Evolutionary conservation across 2,329 filamentous ascomycete genomes (phyloP).

Genomic region (Talaromyces sp.): DNA sequence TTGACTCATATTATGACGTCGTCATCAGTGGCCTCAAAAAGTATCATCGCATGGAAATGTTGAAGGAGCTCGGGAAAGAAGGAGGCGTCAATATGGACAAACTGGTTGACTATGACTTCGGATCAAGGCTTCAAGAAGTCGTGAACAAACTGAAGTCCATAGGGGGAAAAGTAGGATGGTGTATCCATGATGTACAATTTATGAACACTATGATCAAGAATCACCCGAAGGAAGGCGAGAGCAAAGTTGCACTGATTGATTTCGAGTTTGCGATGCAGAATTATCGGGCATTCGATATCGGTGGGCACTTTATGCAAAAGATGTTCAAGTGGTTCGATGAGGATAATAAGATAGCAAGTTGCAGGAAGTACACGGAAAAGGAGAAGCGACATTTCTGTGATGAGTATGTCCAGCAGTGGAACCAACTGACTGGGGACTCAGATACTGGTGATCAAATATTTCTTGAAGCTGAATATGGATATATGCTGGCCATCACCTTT

Average conservation of each 20-base stretch:
- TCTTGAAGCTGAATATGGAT: slow-evolving; percentile 23
- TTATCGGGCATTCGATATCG: slow-evolving; percentile 25
- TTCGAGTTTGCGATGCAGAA: slow-evolving; percentile 28
- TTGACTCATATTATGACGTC: slow-evolving; percentile 11
- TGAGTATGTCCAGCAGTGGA: slow-evolving; percentile 26
- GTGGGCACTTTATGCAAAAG: slow-evolving; percentile 28
- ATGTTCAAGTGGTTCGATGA: slow-evolving; percentile 29
- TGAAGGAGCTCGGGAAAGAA: slow-evolving; percentile 21
- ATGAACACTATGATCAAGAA: slow-evolving; percentile 27
- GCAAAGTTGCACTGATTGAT: slow-evolving; percentile 22
- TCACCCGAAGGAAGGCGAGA: slow-evolving; percentile 16
- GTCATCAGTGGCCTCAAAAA: slow-evolving; percentile 11
- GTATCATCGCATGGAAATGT: slow-evolving; percentile 21
- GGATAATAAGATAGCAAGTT: slow-evolving; percentile 20
- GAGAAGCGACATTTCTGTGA: slow-evolving; percentile 26
- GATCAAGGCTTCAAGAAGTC: slow-evolving; percentile 9
- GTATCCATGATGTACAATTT: slow-evolving; percentile 27
- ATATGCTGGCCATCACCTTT: slow-evolving; percentile 23
- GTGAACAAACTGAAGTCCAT: slow-evolving; percentile 16
- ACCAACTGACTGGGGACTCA: slow-evolving; percentile 21
- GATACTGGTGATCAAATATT: slow-evolving; percentile 25
- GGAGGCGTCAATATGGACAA: slow-evolving; percentile 22
- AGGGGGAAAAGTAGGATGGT: slow-evolving; percentile 21
- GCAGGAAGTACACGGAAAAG: slow-evolving; percentile 21
- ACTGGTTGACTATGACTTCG: slow-evolving; percentile 25